Evolutionary conservation across 2,329 filamentous ascomycete genomes (phyloP).

Genomic region (Metarhizium album): DNA sequence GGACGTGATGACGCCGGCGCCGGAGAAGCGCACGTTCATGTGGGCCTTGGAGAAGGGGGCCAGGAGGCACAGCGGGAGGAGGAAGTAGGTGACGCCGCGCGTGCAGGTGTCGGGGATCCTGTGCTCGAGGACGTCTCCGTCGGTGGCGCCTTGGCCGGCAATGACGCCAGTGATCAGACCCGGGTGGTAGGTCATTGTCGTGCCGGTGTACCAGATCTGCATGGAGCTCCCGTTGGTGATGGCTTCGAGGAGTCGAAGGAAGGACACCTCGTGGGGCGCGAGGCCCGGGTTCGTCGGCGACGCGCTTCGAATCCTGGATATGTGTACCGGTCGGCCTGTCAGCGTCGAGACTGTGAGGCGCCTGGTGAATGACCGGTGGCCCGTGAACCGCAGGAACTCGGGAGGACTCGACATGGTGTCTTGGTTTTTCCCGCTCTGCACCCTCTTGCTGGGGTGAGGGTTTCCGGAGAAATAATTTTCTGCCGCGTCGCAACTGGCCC

Average conservation of each 20-base stretch:
- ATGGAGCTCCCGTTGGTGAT: conserved; percentile 92
- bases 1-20: conserved; percentile 85
- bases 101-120: conserved; percentile 65
- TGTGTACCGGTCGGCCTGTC: conserved; percentile 78
- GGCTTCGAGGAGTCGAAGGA: conserved; percentile 85
- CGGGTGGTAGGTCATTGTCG: conserved; percentile 82
- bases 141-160: conserved; percentile 58
- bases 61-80: conserved; percentile 78
- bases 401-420: conserved; percentile 28
- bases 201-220: conserved; percentile 94
- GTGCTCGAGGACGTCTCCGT: conserved; percentile 70
- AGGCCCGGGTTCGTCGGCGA: conserved; percentile 83
- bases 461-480: conserved; percentile 26
- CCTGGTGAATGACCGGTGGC: conserved; percentile 71
- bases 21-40: conserved; percentile 82
- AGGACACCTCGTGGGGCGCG: conserved; percentile 85
- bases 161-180: conserved; percentile 83
- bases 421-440: neutral
- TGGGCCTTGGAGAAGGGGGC: conserved; percentile 88
- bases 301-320: conserved; percentile 84
- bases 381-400: conserved; percentile 64
- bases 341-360: conserved; percentile 85
- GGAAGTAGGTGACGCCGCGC: conserved; percentile 81
- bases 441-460: neutral
- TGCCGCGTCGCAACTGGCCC: conserved; percentile 17